Percentiles rank a stretch among this genome's conserved stretches.
Evolutionary conservation across 78 protist species (phyloP).

Genomic region (Isochrysis galbana): DNA sequence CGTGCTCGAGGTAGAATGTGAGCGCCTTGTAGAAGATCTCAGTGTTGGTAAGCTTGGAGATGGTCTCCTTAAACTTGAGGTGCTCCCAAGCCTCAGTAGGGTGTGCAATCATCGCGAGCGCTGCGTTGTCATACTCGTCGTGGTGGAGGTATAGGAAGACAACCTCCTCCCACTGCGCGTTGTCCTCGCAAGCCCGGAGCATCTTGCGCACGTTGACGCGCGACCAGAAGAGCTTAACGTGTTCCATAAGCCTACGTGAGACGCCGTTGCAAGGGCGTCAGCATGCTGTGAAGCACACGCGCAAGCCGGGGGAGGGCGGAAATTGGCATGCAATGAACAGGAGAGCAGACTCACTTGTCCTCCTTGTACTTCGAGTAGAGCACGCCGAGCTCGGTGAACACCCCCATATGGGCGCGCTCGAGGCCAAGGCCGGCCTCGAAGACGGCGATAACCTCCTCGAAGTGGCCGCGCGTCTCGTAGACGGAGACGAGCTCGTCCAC

Average conservation of each 20-base stretch:
- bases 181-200: constrained; percentile 79
- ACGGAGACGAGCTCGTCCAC: not conserved
- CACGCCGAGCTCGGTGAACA: constrained; percentile 97
- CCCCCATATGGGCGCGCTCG: constrained; percentile 97
- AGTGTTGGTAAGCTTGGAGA: constrained; percentile 86
- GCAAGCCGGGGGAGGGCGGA: not conserved
- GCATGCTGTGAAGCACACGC: not conserved
- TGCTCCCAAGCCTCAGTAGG: constrained; percentile 94
- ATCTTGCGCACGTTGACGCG: constrained; percentile 93
- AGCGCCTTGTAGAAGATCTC: constrained; percentile 92
- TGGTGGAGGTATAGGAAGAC: constrained; percentile 89
- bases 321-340: not conserved
- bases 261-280: constrained; percentile 67
- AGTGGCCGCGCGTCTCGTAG: constrained; percentile 69
- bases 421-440: constrained; percentile 87
- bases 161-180: constrained; percentile 89
- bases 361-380: constrained; percentile 84
- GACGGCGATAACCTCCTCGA: constrained; percentile 85
- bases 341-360: no score
- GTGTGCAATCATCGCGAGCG: constrained; percentile 91
- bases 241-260: constrained; percentile 99
- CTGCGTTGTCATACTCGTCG: constrained; percentile 97
- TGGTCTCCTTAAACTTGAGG: constrained; percentile 85
- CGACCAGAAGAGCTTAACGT: constrained; percentile 83
- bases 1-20: constrained; percentile 79